These are phyloP conservation scores for Aspergillus heteromorphus DNA, from an alignment of 495 filamentous ascomycete genomes.

Conservation along the genomic window DNA sequence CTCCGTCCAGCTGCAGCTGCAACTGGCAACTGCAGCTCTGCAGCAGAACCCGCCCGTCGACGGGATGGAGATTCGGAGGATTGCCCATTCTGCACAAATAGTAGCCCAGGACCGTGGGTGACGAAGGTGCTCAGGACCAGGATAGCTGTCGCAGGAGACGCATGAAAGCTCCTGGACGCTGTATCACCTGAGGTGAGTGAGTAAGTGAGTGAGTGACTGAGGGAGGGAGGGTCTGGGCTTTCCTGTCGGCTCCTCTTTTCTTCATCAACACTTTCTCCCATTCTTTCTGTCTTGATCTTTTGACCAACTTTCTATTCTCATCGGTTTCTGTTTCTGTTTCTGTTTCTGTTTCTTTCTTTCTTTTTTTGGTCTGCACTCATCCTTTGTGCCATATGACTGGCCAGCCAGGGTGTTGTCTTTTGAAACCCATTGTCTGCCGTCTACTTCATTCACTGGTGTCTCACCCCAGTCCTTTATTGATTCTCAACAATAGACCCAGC, in stretches of 20 bases:
- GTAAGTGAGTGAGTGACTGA: too few species aligned
- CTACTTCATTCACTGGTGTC: constrained; percentile 8
- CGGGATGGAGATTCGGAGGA: background rate
- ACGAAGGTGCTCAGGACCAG: background rate
- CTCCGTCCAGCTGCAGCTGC: background rate
- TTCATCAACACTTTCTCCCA: background rate
- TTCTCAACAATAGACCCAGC: constrained; percentile 5
- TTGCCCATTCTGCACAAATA: background rate
- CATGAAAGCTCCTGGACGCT: background rate
- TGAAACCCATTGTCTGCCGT: constrained; percentile 9
- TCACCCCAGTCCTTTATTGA: background rate
- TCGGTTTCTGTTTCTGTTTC: background rate
- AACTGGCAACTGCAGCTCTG: background rate
- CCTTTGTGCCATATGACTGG: constrained; percentile 7
- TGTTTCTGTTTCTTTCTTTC: background rate
- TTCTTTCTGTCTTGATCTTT: constrained; percentile 1
- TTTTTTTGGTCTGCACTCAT: background rate
- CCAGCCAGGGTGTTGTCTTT: background rate
- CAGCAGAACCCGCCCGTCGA: background rate
- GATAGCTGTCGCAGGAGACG: background rate
- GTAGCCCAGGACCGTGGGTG: background rate
- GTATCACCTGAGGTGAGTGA: background rate
- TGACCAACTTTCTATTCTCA: background rate
- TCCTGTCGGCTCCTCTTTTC: constrained; percentile 3
- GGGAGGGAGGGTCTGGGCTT: too few species aligned